phyloP scores from a whole-genome alignment of 805 yeast species.

The Kluyveromyces nonfermentans region DNA sequence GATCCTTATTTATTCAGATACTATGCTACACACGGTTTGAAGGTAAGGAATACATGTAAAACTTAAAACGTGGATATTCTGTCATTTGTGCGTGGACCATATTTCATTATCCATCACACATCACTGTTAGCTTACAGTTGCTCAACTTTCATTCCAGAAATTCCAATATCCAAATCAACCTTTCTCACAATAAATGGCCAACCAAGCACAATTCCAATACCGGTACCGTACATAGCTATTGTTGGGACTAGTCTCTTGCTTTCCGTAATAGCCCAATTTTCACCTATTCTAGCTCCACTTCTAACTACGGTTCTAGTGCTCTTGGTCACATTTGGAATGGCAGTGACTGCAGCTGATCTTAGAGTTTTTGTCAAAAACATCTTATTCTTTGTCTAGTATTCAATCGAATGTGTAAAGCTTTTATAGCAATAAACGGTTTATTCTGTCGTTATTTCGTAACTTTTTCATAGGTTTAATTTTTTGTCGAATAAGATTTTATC shows the following conservation, averaged over 20 bases:
- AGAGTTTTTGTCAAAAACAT: slow-evolving; percentile 18
- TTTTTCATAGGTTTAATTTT: no score
- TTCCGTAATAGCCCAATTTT: slow-evolving; percentile 17
- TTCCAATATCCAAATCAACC: slow-evolving; percentile 1
- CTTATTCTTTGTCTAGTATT: not conserved
- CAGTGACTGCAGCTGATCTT: slow-evolving; percentile 11
- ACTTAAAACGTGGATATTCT: no score
- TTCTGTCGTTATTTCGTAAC: not conserved
- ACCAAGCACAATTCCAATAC: slow-evolving; percentile 13
- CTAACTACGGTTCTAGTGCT: slow-evolving; percentile 5
- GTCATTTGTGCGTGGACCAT: no score
- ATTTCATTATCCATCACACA: no score
- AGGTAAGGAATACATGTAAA: no score
- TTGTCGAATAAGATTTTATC: no score
- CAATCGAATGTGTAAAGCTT: not conserved
- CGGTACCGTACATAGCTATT: slow-evolving; percentile 12
- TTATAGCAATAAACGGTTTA: no score
- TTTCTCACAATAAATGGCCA: slow-evolving; percentile 21
- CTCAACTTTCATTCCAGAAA: not conserved
- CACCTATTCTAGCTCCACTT: slow-evolving; percentile 13
- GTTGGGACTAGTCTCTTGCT: slow-evolving; percentile 18
- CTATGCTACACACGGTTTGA: no score
- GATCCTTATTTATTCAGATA: no score
- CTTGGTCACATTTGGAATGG: slow-evolving; percentile 9
- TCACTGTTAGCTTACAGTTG: not conserved